Percentiles rank a stretch among this genome's conserved stretches.
Evolutionary conservation across 2,329 filamentous ascomycete species (phyloP).

Genomic region (Escovopsis sp.): DNA sequence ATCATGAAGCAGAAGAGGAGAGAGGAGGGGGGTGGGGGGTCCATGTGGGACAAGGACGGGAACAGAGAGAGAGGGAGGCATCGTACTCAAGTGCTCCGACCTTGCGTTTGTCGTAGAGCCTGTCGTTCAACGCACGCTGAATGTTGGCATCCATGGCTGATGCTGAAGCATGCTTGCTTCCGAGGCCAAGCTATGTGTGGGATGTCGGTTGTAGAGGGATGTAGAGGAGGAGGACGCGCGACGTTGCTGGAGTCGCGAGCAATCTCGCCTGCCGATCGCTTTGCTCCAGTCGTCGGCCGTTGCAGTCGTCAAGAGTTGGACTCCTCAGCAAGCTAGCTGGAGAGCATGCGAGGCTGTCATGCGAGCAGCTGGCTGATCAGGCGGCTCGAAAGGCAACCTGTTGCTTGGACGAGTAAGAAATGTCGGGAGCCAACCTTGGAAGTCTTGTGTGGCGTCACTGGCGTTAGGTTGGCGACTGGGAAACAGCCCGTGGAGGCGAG

Average conservation of each 20-base stretch:
- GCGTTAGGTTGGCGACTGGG: not conserved
- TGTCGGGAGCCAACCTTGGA: not conserved
- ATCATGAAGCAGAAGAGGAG: too few relatives aligned
- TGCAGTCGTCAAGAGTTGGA: too few relatives aligned
- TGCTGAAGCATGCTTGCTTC: conserved; percentile 6
- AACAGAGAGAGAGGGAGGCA: not conserved
- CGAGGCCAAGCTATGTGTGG: not conserved
- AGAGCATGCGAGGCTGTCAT: too few relatives aligned
- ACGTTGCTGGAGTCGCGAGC: not conserved
- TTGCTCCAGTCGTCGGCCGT: too few relatives aligned
- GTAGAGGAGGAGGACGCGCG: not conserved
- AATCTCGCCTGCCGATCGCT: not conserved
- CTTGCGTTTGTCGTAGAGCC: conserved; percentile 97
- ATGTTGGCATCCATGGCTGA: conserved; percentile 69
- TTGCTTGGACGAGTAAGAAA: too few relatives aligned
- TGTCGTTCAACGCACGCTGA: conserved; percentile 86
- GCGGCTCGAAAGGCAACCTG: too few relatives aligned
- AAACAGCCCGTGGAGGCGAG: too few relatives aligned
- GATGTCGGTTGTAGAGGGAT: not conserved
- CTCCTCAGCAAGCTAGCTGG: too few relatives aligned
- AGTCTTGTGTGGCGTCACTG: not conserved
- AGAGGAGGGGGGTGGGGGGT: too few relatives aligned
- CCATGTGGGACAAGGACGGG: not conserved
- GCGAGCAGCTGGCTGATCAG: too few relatives aligned
- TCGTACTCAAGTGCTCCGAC: conserved; percentile 87